These are phyloP conservation scores for Diaporthe vaccinii DNA, from an alignment of 2,329 filamentous ascomycete species.

Conservation along the genomic window DNA sequence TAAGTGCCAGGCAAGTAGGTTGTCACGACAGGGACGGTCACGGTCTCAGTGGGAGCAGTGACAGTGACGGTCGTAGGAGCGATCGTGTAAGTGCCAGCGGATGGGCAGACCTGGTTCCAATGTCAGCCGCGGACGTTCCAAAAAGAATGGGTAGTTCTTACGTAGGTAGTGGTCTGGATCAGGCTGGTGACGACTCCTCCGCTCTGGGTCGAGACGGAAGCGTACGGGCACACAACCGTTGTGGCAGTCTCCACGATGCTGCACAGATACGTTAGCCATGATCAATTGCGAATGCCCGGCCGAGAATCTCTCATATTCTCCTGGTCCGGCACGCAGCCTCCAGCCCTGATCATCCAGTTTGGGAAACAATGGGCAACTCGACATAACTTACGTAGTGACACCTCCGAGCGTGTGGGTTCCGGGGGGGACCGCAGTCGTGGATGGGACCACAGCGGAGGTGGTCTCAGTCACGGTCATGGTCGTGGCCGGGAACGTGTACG, in stretches of 20 bases:
- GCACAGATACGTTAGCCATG: slow-evolving; percentile 10
- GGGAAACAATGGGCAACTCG: not conserved
- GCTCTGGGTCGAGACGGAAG: slow-evolving; percentile 69
- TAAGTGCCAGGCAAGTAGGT: slow-evolving; percentile 79
- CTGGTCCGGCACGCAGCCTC: not conserved
- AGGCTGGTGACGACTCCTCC: slow-evolving; percentile 74
- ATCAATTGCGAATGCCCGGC: not conserved
- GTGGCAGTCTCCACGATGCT: slow-evolving; percentile 72
- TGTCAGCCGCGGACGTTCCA: not conserved
- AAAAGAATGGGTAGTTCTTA: slow-evolving; percentile 19
- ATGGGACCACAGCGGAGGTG: slow-evolving; percentile 75
- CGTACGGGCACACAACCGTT: slow-evolving; percentile 78
- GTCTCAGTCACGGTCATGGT: slow-evolving; percentile 77
- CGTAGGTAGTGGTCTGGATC: slow-evolving; percentile 77
- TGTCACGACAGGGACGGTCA: slow-evolving; percentile 76
- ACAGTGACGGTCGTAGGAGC: slow-evolving; percentile 75
- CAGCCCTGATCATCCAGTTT: not conserved
- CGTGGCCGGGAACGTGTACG: slow-evolving; percentile 81
- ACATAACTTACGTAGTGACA: slow-evolving; percentile 69
- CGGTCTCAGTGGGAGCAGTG: slow-evolving; percentile 62
- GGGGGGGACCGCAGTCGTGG: slow-evolving; percentile 71
- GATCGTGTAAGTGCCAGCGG: slow-evolving; percentile 82
- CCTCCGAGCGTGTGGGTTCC: slow-evolving; percentile 80
- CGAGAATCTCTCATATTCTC: not conserved
- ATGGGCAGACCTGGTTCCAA: slow-evolving; percentile 69